These are phyloP conservation scores for Somion occarium DNA, from an alignment of 1,284 basidiomycete genomes.

Conservation along the genomic window DNA sequence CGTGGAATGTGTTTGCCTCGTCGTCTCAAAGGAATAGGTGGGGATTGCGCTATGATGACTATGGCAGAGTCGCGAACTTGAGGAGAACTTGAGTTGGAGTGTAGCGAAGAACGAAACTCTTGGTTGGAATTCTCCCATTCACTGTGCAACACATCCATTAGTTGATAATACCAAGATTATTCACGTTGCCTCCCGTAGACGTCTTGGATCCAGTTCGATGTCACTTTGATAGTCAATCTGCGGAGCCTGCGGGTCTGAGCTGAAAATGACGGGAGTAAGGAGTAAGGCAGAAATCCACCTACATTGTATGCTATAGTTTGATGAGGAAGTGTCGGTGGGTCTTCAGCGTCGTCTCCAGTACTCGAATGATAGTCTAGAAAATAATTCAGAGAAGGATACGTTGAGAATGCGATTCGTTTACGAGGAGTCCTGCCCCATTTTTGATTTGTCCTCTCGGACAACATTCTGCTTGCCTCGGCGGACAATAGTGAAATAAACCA, in stretches of 20 bases:
- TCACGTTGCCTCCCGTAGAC: too few species aligned
- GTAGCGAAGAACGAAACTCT: too few species aligned
- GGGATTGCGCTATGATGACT: slow-evolving; percentile 88
- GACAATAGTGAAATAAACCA: slow-evolving; percentile 33
- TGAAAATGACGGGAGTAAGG: not conserved
- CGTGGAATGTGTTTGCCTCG: slow-evolving; percentile 97
- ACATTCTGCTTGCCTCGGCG: slow-evolving; percentile 44
- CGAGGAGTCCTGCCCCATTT: slow-evolving; percentile 81
- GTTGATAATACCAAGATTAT: too few species aligned
- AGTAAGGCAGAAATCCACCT: slow-evolving; percentile 10
- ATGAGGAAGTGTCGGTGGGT: slow-evolving; percentile 54
- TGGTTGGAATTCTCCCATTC: too few species aligned
- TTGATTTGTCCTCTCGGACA: slow-evolving; percentile 85
- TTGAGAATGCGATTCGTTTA: slow-evolving; percentile 41
- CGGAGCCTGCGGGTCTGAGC: slow-evolving; percentile 44
- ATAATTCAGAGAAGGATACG: not conserved
- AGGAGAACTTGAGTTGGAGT: too few species aligned
- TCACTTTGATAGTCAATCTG: slow-evolving; percentile 54
- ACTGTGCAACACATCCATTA: too few species aligned
- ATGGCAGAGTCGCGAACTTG: too few species aligned
- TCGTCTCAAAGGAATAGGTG: slow-evolving; percentile 93
- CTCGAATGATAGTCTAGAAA: slow-evolving; percentile 49
- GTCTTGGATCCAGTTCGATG: too few species aligned
- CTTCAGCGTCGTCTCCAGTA: slow-evolving; percentile 62
- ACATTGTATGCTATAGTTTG: slow-evolving; percentile 70